phyloP scores from a whole-genome alignment of 2,329 filamentous ascomycete species.

The Chrysoporthe deuterocubensis region DNA sequence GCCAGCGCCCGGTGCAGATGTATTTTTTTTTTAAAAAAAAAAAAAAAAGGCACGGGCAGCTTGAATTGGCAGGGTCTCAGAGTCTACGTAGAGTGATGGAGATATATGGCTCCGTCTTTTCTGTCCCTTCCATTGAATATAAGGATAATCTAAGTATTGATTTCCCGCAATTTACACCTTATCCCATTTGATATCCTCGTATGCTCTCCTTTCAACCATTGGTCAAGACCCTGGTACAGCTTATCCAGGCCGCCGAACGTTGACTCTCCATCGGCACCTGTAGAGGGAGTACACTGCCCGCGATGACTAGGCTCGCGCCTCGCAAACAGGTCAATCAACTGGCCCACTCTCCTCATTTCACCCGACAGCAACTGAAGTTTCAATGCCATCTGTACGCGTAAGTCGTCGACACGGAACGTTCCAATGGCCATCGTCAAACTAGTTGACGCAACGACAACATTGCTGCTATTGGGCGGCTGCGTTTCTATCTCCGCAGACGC shows the following conservation, averaged over 20 bases:
- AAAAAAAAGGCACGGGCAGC: no score
- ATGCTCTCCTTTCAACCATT: conserved; percentile 33
- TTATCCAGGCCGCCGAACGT: no score
- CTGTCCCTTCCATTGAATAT: no score
- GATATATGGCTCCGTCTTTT: no score
- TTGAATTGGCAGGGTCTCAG: no score
- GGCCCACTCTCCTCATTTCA: conserved; percentile 31
- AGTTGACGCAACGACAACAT: conserved; percentile 19
- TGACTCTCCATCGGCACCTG: no score
- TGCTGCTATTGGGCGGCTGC: no score
- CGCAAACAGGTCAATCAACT: conserved; percentile 33
- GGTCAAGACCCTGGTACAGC: conserved; percentile 32
- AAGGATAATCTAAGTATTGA: conserved; percentile 7
- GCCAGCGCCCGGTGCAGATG: no score
- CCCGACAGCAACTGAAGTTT: conserved; percentile 33
- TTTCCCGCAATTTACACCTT: conserved; percentile 29
- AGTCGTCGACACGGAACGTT: conserved; percentile 34
- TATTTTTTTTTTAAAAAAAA: no score
- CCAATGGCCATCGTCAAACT: conserved; percentile 31
- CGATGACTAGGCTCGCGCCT: not conserved
- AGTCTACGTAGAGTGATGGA: no score
- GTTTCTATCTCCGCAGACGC: no score
- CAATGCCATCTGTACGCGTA: conserved; percentile 31
- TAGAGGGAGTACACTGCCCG: no score
- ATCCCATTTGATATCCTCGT: conserved; percentile 30